Evolutionary conservation across 108 stramenopile genomes (phyloP), one percentile per base, ranked within the genome.

Genomic region (Pseudonitzschia multiseries): DNA sequence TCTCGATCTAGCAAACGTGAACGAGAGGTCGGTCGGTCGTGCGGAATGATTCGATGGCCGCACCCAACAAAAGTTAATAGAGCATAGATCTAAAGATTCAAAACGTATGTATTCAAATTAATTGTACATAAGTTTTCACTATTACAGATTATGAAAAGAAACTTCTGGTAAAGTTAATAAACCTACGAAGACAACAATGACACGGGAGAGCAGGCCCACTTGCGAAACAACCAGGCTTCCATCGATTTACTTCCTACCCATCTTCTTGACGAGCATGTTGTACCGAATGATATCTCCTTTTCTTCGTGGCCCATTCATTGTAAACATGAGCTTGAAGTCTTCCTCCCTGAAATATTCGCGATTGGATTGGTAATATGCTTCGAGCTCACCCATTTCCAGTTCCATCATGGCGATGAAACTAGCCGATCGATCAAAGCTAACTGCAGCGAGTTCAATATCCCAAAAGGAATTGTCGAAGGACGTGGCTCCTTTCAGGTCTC

Each of bases 351-450:
- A 94, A 52, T 94, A 89, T 22, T 79, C 75, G 5, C 77, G 79
- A 60, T 92, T 90, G 28, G 70, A 83, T 48, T 81, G 81, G 62
- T 87, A 94, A 69, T 90, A 88, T 33, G 85, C 85, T 68, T 86
- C 89, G 21, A 93, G 56, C 77, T 94, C 93, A 17, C 83, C 81
- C 82, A 89, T 83, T 70, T 91, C 91, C 33, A 91, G 69, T 57
- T 94, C 93, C 86, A 94, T 87, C 87, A 94, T 82, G 57, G 84
- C 89, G 31, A 94, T 86, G 56, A 91, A 91, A 70, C 86, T 85
- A 5, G 93, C 93, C 26, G 90, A 89, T 18, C 86, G 80, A 61
- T 94, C 93, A 71, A 94, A 94, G 20, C 90, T 84, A n/a, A 85
- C 78, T 14, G 93, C 90, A 22, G 93, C 93, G 29, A 88, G 74